phyloP scores from a whole-genome alignment of 2,329 filamentous ascomycete species.

The Xylogone sp. region DNA sequence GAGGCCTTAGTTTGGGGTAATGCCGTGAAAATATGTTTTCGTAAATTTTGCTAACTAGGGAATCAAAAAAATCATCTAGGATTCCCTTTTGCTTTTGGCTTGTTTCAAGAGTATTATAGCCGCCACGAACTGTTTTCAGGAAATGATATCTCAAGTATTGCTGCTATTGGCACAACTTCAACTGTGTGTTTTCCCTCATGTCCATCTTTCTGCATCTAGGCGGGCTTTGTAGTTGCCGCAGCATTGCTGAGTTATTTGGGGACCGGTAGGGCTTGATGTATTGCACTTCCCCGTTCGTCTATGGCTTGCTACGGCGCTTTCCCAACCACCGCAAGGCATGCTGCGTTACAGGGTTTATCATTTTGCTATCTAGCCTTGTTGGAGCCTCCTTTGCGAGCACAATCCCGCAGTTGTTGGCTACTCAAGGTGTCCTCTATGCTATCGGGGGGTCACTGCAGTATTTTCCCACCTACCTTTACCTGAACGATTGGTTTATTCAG shows the following conservation, averaged over 20 bases:
- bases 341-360: neutral
- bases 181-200: neutral
- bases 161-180: constrained; percentile 12
- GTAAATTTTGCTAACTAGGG: too few species aligned
- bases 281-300: neutral
- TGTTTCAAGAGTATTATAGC: constrained; percentile 68
- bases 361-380: neutral
- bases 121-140: constrained; percentile 6
- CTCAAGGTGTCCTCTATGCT: constrained; percentile 57
- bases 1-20: constrained; percentile 52
- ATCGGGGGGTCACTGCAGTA: constrained; percentile 38
- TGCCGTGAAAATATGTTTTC: constrained; percentile 5
- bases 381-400: constrained; percentile 44
- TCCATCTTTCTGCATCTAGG: neutral
- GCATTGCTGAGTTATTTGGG: constrained; percentile 6
- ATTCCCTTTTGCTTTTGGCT: constrained; percentile 63
- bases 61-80: too few species aligned
- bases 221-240: neutral
- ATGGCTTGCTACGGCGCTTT: neutral
- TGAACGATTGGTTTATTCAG: neutral
- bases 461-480: neutral
- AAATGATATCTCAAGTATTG: constrained; percentile 6
- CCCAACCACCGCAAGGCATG: neutral
- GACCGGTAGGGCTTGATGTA: neutral
- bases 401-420: constrained; percentile 50